Conservation (phyloP, 2,329 filamentous ascomycete species). For the Alternaria brassicicola region DNA sequence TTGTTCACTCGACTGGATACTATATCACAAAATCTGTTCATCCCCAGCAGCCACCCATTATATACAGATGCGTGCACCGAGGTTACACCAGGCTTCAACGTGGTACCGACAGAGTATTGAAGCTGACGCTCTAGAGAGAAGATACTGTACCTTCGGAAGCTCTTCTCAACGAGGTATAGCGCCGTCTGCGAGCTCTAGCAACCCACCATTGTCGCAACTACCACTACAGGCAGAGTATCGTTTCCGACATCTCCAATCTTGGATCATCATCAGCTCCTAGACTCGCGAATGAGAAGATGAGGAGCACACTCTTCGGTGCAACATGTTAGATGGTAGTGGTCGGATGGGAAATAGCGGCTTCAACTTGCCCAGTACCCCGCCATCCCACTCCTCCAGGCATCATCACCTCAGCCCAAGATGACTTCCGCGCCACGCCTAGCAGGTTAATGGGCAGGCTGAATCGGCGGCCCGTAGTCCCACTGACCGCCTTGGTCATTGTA, state of each 20-base stretch:
- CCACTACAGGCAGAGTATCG: constrained; percentile 20
- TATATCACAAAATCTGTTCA: constrained; percentile 16
- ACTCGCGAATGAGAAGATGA: constrained; percentile 20
- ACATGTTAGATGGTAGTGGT: neutral
- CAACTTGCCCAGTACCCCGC: constrained; percentile 23
- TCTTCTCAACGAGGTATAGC: constrained; percentile 24
- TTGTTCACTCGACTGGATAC: constrained; percentile 1
- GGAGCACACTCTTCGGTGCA: constrained; percentile 18
- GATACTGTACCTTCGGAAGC: constrained; percentile 27
- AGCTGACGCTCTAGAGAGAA: constrained; percentile 17
- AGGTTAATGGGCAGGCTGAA: constrained; percentile 43
- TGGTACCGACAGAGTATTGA: constrained; percentile 28
- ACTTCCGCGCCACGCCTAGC: constrained; percentile 15
- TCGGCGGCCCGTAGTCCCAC: constrained; percentile 45
- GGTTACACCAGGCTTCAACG: neutral
- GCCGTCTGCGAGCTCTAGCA: constrained; percentile 8
- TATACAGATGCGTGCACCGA: constrained; percentile 19
- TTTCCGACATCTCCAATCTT: constrained; percentile 25
- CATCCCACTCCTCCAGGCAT: constrained; percentile 15
- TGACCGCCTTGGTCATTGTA: constrained; percentile 42
- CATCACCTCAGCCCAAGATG: constrained; percentile 14
- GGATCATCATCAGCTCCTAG: constrained; percentile 18
- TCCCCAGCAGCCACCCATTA: constrained; percentile 25
- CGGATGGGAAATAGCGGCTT: constrained; percentile 15
- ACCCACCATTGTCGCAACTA: constrained; percentile 2